Evolutionary conservation across 2,329 filamentous ascomycete species (phyloP).

Genomic region (Xylaria sp.): DNA sequence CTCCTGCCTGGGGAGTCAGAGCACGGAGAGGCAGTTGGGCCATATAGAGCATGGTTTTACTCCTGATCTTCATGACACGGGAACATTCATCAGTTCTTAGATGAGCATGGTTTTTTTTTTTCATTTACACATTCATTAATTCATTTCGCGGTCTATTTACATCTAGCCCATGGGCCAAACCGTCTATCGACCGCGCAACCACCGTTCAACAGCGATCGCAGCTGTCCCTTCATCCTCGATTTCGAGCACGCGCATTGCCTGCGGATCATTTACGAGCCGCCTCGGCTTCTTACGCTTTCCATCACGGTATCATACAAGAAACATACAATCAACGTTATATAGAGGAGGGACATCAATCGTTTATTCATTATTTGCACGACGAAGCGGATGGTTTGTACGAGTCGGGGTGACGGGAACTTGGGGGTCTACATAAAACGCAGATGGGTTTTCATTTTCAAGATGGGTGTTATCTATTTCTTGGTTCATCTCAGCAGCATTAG

Average conservation of each 20-base stretch:
- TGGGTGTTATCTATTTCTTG: no score
- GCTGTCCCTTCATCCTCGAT: neutral
- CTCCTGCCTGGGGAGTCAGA: conserved; percentile 62
- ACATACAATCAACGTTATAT: neutral
- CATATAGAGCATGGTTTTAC: conserved; percentile 38
- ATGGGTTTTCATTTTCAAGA: no score
- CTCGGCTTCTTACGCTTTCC: neutral
- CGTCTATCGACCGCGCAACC: neutral
- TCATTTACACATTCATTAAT: neutral
- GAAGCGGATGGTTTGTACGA: neutral
- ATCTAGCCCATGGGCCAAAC: neutral
- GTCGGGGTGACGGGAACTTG: neutral
- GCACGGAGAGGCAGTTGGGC: conserved; percentile 69
- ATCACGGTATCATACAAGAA: conserved; percentile 7
- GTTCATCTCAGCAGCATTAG: neutral
- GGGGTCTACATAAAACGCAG: neutral
- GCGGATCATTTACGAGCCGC: neutral
- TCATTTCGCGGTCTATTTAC: neutral
- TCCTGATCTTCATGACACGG: conserved; percentile 1
- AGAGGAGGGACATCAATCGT: conserved; percentile 7
- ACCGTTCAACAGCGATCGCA: neutral
- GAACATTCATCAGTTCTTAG: conserved; percentile 2
- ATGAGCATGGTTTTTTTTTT: conserved; percentile 7
- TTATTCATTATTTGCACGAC: neutral
- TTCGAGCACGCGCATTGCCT: neutral